Conservation (phyloP, 768 basidiomycete genomes). For the Tulasnella calospora region DNA sequence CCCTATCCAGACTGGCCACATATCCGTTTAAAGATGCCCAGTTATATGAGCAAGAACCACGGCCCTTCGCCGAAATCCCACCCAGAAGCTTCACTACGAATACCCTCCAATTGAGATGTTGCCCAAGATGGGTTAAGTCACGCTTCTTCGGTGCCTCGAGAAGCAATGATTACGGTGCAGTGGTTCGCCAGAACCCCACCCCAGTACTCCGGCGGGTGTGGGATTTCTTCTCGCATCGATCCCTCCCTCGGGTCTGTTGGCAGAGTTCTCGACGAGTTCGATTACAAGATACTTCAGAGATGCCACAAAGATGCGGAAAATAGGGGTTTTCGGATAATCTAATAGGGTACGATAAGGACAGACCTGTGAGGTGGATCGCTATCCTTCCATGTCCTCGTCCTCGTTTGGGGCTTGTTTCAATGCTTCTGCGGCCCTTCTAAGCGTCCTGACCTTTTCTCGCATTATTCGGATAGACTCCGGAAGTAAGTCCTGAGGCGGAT, state of each 20-base stretch:
- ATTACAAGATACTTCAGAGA: background rate
- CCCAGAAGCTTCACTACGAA: background rate
- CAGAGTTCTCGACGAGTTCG: background rate
- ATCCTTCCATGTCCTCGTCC: background rate
- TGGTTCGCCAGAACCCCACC: background rate
- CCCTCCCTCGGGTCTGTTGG: background rate
- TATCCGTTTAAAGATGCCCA: background rate
- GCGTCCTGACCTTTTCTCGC: conserved; percentile 53
- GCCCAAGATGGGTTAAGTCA: background rate
- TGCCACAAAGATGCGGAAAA: background rate
- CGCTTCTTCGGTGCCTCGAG: background rate
- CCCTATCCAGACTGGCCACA: too few species aligned
- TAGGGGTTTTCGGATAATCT: background rate
- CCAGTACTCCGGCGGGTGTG: background rate
- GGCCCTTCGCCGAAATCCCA: background rate
- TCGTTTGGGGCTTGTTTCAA: background rate
- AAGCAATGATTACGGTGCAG: background rate
- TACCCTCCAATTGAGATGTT: background rate
- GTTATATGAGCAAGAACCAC: background rate
- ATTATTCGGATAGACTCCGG: conserved; percentile 77
- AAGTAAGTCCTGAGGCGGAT: conserved; percentile 75
- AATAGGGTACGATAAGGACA: background rate
- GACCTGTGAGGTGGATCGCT: background rate
- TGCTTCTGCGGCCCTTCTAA: conserved; percentile 13
- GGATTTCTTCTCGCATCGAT: background rate